Conservation (phyloP, 306 rosid species). For the Quercus mongolica region DNA sequence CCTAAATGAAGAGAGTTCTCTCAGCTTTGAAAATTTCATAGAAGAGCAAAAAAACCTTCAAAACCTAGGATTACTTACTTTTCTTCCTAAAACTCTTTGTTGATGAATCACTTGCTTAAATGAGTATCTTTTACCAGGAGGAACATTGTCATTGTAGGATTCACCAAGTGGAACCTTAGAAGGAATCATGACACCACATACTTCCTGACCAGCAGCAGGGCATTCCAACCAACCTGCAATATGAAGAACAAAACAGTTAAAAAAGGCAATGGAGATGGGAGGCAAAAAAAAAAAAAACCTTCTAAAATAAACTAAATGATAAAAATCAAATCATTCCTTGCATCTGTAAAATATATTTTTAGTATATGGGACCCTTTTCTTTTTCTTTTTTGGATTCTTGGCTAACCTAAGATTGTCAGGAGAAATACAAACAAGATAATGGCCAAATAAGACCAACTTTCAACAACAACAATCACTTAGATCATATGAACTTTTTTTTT, state of each 20-base stretch:
- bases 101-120: constrained; percentile 97
- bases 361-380: neutral
- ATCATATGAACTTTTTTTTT: neutral
- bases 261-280: neutral
- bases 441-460: neutral
- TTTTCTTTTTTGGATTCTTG: too few relatives aligned
- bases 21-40: neutral
- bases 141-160: constrained; percentile 64
- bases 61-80: constrained; percentile 46
- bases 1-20: neutral
- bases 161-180: constrained; percentile 98
- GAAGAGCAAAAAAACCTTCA: neutral
- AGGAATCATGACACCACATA: constrained; percentile 70
- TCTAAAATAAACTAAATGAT: too few relatives aligned
- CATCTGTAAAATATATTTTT: neutral
- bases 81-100: constrained; percentile 87
- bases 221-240: constrained; percentile 96
- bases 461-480: neutral
- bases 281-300: neutral
- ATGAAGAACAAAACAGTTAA: constrained; percentile 16
- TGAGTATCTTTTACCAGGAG: constrained; percentile 98
- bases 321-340: neutral
- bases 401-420: neutral
- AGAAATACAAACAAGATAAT: neutral
- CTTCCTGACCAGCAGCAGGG: constrained; percentile 79